Base-by-base conservation (phyloP, 805 yeast species). In the Saccharomycopsis malanga region DNA sequence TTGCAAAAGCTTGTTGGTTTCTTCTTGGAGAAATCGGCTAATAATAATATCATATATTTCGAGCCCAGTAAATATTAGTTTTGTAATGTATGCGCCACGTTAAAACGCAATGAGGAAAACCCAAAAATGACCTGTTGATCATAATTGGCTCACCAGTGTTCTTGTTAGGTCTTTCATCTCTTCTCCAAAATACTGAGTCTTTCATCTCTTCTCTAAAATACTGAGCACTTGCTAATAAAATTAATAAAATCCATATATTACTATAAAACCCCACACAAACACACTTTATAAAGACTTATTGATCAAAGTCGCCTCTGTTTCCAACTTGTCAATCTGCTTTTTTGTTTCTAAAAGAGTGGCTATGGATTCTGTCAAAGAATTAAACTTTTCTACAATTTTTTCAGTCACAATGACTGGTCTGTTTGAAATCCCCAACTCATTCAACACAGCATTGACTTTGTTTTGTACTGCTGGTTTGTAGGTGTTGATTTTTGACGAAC, bases 341-440 rank as follows among this genome's bases (percentile, higher is more conserved):
- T 91, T 91, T 14, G 89, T 70, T 46, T 93, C 98, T 46, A 89
- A 69, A 53, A 91, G 67, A 1, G 82, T 74, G 10, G 79, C 79
- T 25, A 87, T 84, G 0, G 81, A 69, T 53, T 81, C 79, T 42
- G 84, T 71, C 44, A 93, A 64, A 48, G 77, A 78, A 56, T 91
- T 97, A 59, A 83, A 88, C 57, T 77, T 79, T 4, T 80, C 72
- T 64, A 87, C 76, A 1, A 89, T 87, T 44, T 72, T 78, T 30
- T 82, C 77, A 0, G 98, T 85, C 3, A 95, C 91, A 82, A 93
- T 82, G 1, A 81, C 81, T 0, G 98, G 98, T 54, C 83, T 81
- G 3, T 79, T 66, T 0, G 96, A 83, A 7, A 93, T 65, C 2
- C 81, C 88, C 50, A 93, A 64, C 58, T 93, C 98, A 48, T 81